Percentiles rank a stretch among this genome's conserved stretches.
These are phyloP conservation scores for Pseudogymnoascus sp. DNA, from an alignment of 2,329 filamentous ascomycete genomes.

Conservation along the genomic window DNA sequence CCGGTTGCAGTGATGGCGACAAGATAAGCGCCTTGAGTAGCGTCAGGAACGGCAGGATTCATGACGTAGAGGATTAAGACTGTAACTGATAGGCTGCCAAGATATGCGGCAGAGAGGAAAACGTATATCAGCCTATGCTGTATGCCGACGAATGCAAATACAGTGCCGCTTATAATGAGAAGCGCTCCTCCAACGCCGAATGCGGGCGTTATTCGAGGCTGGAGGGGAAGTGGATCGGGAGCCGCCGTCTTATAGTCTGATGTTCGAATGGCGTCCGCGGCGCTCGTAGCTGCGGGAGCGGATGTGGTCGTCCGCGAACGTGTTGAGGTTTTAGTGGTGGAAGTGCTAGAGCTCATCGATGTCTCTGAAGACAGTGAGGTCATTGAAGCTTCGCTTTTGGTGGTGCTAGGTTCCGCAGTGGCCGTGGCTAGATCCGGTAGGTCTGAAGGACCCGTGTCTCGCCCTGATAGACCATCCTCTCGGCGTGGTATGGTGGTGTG, in stretches of 20 bases:
- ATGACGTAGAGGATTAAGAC: slow-evolving; percentile 87
- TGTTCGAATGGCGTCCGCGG: slow-evolving; percentile 3
- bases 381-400: slow-evolving; percentile 8
- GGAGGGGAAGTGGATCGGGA: slow-evolving; percentile 53
- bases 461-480: neutral
- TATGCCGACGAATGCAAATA: slow-evolving; percentile 71
- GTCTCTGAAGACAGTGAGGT: slow-evolving; percentile 1
- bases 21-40: slow-evolving; percentile 78
- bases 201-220: slow-evolving; percentile 70
- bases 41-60: slow-evolving; percentile 66
- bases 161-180: slow-evolving; percentile 63
- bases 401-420: slow-evolving; percentile 5
- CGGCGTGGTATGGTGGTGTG: neutral
- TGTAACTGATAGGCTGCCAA: slow-evolving; percentile 65
- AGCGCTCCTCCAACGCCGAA: slow-evolving; percentile 72
- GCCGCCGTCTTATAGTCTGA: slow-evolving; percentile 3
- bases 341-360: neutral
- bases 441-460: slow-evolving; percentile 1
- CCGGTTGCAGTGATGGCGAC: slow-evolving; percentile 71
- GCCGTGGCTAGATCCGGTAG: slow-evolving; percentile 2
- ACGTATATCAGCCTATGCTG: slow-evolving; percentile 74
- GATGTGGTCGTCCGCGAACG: slow-evolving; percentile 5
- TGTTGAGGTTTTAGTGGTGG: neutral
- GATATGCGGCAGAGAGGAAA: slow-evolving; percentile 70
- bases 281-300: neutral